A percentile compares a stretch with the other conserved stretches of the same genome.
Evolutionary conservation across 441 rosid genomes (phyloP).

Genomic region (Pelargonium fulgidum): DNA sequence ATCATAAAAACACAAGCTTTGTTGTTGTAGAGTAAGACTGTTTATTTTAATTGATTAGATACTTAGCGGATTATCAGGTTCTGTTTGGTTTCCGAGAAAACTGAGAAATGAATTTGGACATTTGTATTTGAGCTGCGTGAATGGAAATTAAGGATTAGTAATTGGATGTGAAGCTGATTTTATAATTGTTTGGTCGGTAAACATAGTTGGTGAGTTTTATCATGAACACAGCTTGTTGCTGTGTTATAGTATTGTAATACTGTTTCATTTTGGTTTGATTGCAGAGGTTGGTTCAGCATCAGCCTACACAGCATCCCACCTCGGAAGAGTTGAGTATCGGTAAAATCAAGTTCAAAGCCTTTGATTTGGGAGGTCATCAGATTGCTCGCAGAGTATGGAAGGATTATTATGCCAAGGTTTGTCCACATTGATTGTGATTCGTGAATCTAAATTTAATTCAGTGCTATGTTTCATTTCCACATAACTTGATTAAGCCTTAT

Average conservation of each 20-base stretch:
- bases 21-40: too few species aligned
- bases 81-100: neutral
- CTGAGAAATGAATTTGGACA: neutral
- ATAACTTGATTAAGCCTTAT: neutral
- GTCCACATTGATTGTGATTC: neutral
- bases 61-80: neutral
- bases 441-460: neutral
- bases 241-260: neutral
- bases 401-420: slow-evolving; percentile 87
- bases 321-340: slow-evolving; percentile 91
- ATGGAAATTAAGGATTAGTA: neutral
- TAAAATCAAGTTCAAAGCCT: slow-evolving; percentile 82
- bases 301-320: slow-evolving; percentile 87
- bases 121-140: neutral
- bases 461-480: neutral
- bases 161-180: neutral
- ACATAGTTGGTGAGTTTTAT: too few species aligned
- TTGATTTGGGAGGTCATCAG: slow-evolving; percentile 94
- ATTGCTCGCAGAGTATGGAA: slow-evolving; percentile 95
- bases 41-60: too few species aligned
- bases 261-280: slow-evolving; percentile 15
- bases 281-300: slow-evolving; percentile 87
- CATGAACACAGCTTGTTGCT: neutral
- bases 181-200: too few species aligned
- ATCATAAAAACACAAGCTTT: too few species aligned